phyloP scores from a whole-genome alignment of 768 basidiomycete species.

The Kwoniella mangroviensis region DNA sequence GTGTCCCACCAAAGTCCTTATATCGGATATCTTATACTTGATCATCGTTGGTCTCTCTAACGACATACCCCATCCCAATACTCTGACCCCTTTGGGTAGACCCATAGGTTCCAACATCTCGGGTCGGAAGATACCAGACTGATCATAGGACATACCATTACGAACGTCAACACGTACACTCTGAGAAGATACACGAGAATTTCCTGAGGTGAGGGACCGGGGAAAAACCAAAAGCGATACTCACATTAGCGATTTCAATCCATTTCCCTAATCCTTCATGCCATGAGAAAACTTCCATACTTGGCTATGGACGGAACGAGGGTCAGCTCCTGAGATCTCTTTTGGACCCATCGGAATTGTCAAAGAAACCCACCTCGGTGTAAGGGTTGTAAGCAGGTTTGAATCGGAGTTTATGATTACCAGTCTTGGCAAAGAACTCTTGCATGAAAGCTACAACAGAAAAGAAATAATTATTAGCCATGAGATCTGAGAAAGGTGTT shows the following conservation, averaged over 20 bases:
- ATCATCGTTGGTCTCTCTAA: conserved; percentile 99
- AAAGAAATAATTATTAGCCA: not conserved
- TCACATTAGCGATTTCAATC: conserved; percentile 91
- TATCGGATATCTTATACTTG: conserved; percentile 98
- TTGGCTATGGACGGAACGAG: conserved; percentile 33
- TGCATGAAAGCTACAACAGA: conserved; percentile 86
- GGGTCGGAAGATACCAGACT: conserved; percentile 97
- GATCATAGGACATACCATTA: not conserved
- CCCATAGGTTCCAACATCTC: conserved; percentile 99
- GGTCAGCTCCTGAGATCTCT: not conserved
- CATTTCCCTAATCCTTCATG: conserved; percentile 90
- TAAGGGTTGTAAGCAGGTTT: conserved; percentile 99
- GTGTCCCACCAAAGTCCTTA: conserved; percentile 93
- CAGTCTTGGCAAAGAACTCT: conserved; percentile 98
- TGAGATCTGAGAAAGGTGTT: no score
- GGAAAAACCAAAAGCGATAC: not conserved
- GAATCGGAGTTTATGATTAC: conserved; percentile 89
- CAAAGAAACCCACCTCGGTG: conserved; percentile 71
- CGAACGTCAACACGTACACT: no score
- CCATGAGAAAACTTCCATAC: conserved; percentile 95
- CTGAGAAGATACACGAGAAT: no score
- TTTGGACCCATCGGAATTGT: not conserved
- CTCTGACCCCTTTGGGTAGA: conserved; percentile 91
- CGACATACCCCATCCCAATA: conserved; percentile 94
- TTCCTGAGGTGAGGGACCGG: no score